These are phyloP conservation scores for Pyricularia pennisetigena DNA, from an alignment of 2,329 filamentous ascomycete genomes.

Conservation along the genomic window DNA sequence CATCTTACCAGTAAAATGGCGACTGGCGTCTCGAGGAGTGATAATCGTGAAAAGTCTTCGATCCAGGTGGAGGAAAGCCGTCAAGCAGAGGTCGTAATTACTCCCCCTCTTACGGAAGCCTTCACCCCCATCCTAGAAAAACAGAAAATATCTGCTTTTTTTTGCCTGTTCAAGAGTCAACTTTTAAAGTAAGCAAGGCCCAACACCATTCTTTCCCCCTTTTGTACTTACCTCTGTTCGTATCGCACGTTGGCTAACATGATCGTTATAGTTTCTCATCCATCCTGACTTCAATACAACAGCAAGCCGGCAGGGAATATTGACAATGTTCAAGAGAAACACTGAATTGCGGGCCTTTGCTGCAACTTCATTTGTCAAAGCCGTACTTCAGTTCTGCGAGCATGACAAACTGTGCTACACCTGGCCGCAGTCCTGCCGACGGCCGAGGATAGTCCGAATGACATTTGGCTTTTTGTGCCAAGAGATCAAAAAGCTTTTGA, in stretches of 20 bases:
- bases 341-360: constrained; percentile 21
- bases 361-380: constrained; percentile 26
- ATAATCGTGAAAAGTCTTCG: constrained; percentile 22
- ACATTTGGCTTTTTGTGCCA: constrained; percentile 18
- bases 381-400: constrained; percentile 26
- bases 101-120: constrained; percentile 29
- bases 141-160: constrained; percentile 34
- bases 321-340: constrained; percentile 27
- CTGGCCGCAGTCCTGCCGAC: constrained; percentile 34
- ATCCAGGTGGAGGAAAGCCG: constrained; percentile 14
- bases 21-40: constrained; percentile 19
- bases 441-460: constrained; percentile 12
- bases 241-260: background rate
- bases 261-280: constrained; percentile 28
- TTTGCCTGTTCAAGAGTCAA: constrained; percentile 30
- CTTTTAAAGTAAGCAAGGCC: constrained; percentile 26
- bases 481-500: constrained; percentile 13
- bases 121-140: constrained; percentile 23
- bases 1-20: constrained; percentile 20
- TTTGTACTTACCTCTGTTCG: no score
- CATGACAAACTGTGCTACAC: constrained; percentile 25
- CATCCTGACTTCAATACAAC: constrained; percentile 39
- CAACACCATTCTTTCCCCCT: background rate
- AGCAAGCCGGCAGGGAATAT: constrained; percentile 32
- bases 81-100: constrained; percentile 28